Evolutionary conservation across 129 eudicot genomes (phyloP), one percentile per base, ranked within the genome.

Genomic region (Pseudognaphalium luteoalbum): DNA sequence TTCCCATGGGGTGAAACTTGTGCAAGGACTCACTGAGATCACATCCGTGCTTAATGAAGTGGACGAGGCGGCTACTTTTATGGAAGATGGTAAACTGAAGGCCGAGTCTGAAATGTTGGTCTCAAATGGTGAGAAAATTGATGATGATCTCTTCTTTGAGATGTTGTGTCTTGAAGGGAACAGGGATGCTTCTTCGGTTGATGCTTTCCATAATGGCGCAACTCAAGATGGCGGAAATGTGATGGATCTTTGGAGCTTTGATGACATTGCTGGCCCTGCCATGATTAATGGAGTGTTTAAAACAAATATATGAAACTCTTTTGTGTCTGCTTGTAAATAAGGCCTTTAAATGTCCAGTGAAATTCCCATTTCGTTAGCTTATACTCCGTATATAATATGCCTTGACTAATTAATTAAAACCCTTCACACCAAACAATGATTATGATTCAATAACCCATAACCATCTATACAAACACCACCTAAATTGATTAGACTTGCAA

Each of bases 171-270:
- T 89, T 7, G 91, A 88, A 67, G 90, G 82, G 44, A 88, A 78
- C 60, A 86, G 97, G 97, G 96, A 88, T 81, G 74, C 86, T 15
- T 85, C 93, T 20, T 76, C 80, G 3, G 66, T 92, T 1, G 90
- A 90, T 70, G 87, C 88, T 22, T 87, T 90, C 79, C 92, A 90
- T 20, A 83, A 74, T 54, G 96, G 87, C 16, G 80, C 82, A 15
- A 74, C 77, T 61, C 90, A 86, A 77, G 92, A 90, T 34, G 82
- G 52, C 59, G 89, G 77, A 57, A 81, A 75, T 44, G 72, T 80
- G 30, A 72, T 93, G 89, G 85, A 91, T 81, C 90, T 93, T 61
- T 93, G 98, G 98, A 75, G 83, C 79, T 93, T 93, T 25, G 97
- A 87, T 41, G 95, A 90, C 56, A 72, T 88, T 68, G n/a, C n/a